These are phyloP conservation scores for Ogataea zsoltii DNA, from an alignment of 805 yeast genomes.

Conservation along the genomic window DNA sequence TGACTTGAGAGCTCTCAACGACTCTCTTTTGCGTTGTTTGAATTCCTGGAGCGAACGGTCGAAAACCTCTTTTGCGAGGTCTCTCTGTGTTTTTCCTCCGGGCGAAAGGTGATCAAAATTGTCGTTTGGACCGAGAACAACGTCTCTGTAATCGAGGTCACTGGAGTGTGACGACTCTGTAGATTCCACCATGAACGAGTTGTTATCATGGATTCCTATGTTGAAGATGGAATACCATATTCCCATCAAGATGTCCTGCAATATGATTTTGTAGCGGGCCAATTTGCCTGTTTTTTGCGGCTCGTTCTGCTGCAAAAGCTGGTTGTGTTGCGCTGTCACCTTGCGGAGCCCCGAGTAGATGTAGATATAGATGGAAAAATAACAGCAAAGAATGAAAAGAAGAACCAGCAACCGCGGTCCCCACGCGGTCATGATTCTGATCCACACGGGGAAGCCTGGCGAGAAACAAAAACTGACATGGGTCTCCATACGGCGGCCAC, in stretches of 20 bases:
- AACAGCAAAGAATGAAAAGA: slow-evolving; percentile 15
- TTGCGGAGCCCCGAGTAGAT: slow-evolving; percentile 15
- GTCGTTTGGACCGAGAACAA: not conserved
- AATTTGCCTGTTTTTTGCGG: no score
- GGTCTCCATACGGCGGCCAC: slow-evolving; percentile 15
- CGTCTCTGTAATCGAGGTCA: not conserved
- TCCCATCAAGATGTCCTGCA: slow-evolving; percentile 14
- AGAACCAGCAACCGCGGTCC: slow-evolving; percentile 16
- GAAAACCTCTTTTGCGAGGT: slow-evolving; percentile 13
- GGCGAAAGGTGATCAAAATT: no score
- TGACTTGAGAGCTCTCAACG: slow-evolving; percentile 17
- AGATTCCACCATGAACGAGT: slow-evolving; percentile 7
- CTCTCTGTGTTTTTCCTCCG: slow-evolving; percentile 8
- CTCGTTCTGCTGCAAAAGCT: not conserved
- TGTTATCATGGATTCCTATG: slow-evolving; percentile 8
- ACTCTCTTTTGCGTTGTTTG: slow-evolving; percentile 18
- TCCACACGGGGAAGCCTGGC: slow-evolving; percentile 19
- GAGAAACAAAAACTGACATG: slow-evolving; percentile 19
- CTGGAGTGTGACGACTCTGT: not conserved
- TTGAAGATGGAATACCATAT: slow-evolving; percentile 19
- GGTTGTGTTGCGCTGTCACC: slow-evolving; percentile 15
- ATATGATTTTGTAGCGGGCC: no score
- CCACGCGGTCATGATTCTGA: slow-evolving; percentile 21
- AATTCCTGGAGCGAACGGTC: slow-evolving; percentile 18
- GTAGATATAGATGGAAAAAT: slow-evolving; percentile 22